A percentile compares a stretch with the other conserved stretches of the same genome.
Conservation (phyloP, 306 rosid species). For the Macrotyloma uniflorum region DNA sequence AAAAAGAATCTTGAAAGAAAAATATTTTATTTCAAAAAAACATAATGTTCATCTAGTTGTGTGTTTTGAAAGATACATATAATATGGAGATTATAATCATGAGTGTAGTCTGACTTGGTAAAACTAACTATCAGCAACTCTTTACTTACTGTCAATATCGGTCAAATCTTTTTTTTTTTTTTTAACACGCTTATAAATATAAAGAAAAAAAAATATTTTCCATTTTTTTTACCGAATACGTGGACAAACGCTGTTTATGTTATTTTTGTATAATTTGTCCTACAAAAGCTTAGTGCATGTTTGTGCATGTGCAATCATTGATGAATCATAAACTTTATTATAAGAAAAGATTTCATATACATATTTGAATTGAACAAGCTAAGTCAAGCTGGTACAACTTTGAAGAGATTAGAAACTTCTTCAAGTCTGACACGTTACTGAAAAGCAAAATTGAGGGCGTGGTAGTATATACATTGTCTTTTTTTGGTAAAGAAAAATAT, state of each 20-base stretch:
- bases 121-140: too few relatives aligned
- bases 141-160: too few relatives aligned
- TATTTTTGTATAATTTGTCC: neutral
- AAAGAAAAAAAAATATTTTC: too few relatives aligned
- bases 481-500: neutral
- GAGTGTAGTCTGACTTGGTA: too few relatives aligned
- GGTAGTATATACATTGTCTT: neutral
- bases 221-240: too few relatives aligned
- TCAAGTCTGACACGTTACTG: slow-evolving; percentile 45
- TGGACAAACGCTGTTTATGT: neutral
- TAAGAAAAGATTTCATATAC: slow-evolving; percentile 28
- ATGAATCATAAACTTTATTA: neutral
- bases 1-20: neutral
- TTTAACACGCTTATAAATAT: too few relatives aligned
- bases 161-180: too few relatives aligned
- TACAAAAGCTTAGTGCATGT: slow-evolving; percentile 40
- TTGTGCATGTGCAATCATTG: slow-evolving; percentile 48
- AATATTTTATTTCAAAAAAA: neutral
- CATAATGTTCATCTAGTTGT: too few relatives aligned
- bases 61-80: too few relatives aligned
- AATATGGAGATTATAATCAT: too few relatives aligned
- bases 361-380: slow-evolving; percentile 20
- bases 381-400: slow-evolving; percentile 43
- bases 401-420: slow-evolving; percentile 47
- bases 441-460: neutral